A percentile compares a stretch with the other conserved stretches of the same genome.
Conservation (phyloP, 352 stramenopile species). For the Globisporangium cederbergense region DNA sequence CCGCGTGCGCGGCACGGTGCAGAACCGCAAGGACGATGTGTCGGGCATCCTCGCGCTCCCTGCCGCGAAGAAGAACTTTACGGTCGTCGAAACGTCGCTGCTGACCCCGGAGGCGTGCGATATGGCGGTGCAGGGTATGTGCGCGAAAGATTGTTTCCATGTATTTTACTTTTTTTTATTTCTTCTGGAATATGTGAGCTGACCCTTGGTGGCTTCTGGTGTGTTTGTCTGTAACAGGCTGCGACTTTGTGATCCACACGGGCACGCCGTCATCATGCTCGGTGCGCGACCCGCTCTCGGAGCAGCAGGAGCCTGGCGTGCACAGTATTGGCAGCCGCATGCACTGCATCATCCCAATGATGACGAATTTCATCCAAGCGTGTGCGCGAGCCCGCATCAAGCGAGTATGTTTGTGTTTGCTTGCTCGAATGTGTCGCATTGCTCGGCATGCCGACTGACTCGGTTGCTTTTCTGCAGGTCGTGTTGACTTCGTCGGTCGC, state of each 20-base stretch:
- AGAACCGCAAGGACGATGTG: slow-evolving; percentile 85
- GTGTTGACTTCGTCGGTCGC: slow-evolving; percentile 85
- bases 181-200: background rate
- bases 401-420: slow-evolving; percentile 27
- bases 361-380: slow-evolving; percentile 90
- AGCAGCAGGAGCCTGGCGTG: slow-evolving; percentile 80
- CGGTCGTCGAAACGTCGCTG: slow-evolving; percentile 84
- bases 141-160: slow-evolving; percentile 1
- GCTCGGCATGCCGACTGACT: background rate
- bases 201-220: background rate
- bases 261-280: slow-evolving; percentile 84
- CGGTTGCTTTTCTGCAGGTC: slow-evolving; percentile 24
- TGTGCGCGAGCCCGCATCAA: slow-evolving; percentile 79
- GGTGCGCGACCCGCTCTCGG: slow-evolving; percentile 79
- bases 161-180: slow-evolving; percentile 1
- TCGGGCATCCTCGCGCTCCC: slow-evolving; percentile 70
- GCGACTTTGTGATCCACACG: slow-evolving; percentile 89
- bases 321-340: slow-evolving; percentile 88
- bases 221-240: slow-evolving; percentile 19
- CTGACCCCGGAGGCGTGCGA: slow-evolving; percentile 85
- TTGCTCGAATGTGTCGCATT: background rate
- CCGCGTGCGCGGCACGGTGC: slow-evolving; percentile 79
- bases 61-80: slow-evolving; percentile 75
- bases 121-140: slow-evolving; percentile 69
- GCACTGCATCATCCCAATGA: slow-evolving; percentile 91